Evolutionary conservation across 805 yeast species (phyloP).

Genomic region (Komagataella mondaviorum): DNA sequence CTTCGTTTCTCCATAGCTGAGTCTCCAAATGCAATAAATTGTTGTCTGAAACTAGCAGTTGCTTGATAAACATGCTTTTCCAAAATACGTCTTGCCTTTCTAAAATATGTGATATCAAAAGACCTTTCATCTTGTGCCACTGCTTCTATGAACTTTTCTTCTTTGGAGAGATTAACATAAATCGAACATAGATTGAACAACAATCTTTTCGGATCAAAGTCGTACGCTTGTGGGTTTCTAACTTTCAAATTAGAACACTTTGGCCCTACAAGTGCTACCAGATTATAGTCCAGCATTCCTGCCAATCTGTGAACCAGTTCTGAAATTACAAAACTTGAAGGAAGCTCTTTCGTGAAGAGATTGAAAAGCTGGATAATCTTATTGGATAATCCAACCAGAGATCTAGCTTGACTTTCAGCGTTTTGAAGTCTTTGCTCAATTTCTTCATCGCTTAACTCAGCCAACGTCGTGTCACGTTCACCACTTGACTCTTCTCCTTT

Average conservation of each 20-base stretch:
- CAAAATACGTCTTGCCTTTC: conserved; percentile 58
- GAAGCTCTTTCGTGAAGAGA: conserved; percentile 76
- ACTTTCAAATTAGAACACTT: conserved; percentile 84
- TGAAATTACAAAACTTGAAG: conserved; percentile 70
- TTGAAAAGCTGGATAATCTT: conserved; percentile 71
- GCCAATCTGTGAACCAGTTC: conserved; percentile 93
- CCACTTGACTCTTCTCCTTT: conserved; percentile 21
- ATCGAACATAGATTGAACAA: conserved; percentile 61
- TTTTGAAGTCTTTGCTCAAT: conserved; percentile 37
- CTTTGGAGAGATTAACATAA: conserved; percentile 55
- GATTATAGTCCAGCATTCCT: conserved; percentile 88
- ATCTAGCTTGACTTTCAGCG: conserved; percentile 67
- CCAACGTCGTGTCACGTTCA: conserved; percentile 16
- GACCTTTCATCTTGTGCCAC: conserved; percentile 92
- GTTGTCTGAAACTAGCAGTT: conserved; percentile 32
- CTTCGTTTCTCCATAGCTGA: conserved; percentile 48
- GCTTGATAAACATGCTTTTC: conserved; percentile 34
- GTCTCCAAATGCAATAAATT: conserved; percentile 41
- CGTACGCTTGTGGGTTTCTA: conserved; percentile 65
- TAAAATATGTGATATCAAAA: conserved; percentile 51
- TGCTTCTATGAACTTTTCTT: conserved; percentile 57
- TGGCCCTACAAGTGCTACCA: conserved; percentile 91
- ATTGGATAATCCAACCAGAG: conserved; percentile 71
- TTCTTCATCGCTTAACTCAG: conserved; percentile 35
- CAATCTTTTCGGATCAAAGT: conserved; percentile 67